Percentiles rank a stretch among this genome's conserved stretches.
Evolutionary conservation across 345 rosid species (phyloP).

Genomic region (Reutealis trisperma): DNA sequence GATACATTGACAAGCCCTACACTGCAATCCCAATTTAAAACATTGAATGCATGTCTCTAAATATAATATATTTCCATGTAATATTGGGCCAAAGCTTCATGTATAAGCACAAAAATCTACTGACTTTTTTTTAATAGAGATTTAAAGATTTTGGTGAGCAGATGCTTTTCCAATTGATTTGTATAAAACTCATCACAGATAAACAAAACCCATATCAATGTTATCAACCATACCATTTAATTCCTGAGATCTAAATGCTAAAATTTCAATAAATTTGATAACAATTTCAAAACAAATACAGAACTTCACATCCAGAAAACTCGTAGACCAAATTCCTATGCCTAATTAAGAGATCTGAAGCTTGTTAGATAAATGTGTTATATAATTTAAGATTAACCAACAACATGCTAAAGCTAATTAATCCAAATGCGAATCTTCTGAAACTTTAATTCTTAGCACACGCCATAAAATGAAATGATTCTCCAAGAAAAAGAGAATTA

Average conservation of each 20-base stretch:
- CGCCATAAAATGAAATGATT: background rate
- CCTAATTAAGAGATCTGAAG: background rate
- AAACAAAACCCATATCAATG: constrained; percentile 16
- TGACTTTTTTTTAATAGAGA: background rate
- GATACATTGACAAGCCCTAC: too few relatives aligned
- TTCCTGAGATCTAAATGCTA: constrained; percentile 8
- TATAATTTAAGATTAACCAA: background rate
- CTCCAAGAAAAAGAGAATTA: background rate
- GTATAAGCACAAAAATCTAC: background rate
- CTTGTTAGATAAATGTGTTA: background rate
- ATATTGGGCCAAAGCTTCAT: background rate
- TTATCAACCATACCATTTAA: background rate
- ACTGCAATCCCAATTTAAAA: too few relatives aligned
- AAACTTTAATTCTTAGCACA: background rate
- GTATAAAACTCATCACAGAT: constrained; percentile 3
- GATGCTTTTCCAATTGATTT: background rate
- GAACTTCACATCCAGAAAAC: background rate
- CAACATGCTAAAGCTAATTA: background rate
- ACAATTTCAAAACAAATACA: background rate
- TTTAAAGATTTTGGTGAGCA: background rate
- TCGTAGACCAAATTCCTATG: background rate
- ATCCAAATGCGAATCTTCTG: background rate
- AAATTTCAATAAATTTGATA: background rate
- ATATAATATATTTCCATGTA: background rate
- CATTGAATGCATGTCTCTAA: background rate